These are phyloP conservation scores for Rutstroemia sydowiana DNA, from an alignment of 2,329 filamentous ascomycete genomes.

Conservation along the genomic window DNA sequence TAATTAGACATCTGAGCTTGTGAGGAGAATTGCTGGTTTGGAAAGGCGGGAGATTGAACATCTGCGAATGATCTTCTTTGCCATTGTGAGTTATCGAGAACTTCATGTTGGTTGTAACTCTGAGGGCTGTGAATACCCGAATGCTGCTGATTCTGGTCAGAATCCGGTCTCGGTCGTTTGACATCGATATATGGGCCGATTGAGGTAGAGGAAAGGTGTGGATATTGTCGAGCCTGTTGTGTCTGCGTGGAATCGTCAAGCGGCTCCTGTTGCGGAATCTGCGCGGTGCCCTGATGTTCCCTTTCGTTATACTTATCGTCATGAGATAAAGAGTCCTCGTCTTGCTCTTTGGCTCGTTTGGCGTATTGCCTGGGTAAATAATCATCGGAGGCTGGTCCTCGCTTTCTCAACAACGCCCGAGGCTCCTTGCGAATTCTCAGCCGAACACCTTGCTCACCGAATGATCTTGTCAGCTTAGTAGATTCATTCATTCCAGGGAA, in stretches of 20 bases:
- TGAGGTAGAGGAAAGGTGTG: background rate
- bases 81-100: background rate
- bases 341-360: background rate
- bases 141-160: background rate
- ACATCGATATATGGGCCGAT: background rate
- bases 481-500: constrained; percentile 78
- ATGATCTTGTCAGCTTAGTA: constrained; percentile 70
- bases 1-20: constrained; percentile 4
- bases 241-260: background rate
- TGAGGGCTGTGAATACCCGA: background rate
- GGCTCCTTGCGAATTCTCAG: constrained; percentile 78
- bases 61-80: background rate
- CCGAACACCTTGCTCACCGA: constrained; percentile 81
- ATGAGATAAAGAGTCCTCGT: background rate
- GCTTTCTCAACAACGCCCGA: constrained; percentile 37
- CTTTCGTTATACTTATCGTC: constrained; percentile 3
- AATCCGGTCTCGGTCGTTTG: background rate
- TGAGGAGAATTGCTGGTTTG: background rate
- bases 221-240: background rate
- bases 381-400: constrained; percentile 28
- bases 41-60: background rate
- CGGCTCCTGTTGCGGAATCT: background rate
- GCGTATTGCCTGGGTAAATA: constrained; percentile 27
- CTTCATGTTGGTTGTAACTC: background rate
- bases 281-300: background rate